Evolutionary conservation across 1,284 basidiomycete genomes (phyloP).

Genomic region (Microbotryum intermedium): DNA sequence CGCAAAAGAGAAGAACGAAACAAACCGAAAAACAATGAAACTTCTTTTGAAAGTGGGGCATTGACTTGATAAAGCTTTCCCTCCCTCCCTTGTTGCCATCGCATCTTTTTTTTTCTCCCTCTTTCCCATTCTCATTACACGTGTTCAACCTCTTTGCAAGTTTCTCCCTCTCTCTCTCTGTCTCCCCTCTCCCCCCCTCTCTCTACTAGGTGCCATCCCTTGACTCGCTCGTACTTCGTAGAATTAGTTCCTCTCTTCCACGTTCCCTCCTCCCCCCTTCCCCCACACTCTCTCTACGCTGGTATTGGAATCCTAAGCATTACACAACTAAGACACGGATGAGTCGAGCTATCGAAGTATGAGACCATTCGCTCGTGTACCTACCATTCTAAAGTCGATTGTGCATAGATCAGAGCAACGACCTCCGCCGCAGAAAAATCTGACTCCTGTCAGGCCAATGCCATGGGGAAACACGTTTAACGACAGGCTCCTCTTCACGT

Average conservation of each 20-base stretch:
- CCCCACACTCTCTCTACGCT: background rate
- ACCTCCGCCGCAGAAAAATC: background rate
- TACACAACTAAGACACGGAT: too few species aligned
- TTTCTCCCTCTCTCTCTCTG: background rate
- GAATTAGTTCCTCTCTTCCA: background rate
- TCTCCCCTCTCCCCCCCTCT: too few species aligned
- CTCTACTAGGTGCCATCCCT: background rate
- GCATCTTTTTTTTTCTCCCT: too few species aligned
- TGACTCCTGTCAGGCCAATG: too few species aligned
- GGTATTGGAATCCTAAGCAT: background rate
- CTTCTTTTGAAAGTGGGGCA: background rate
- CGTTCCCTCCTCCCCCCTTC: background rate
- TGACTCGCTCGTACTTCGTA: background rate
- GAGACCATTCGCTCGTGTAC: too few species aligned
- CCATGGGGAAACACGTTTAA: too few species aligned
- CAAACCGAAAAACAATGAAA: background rate
- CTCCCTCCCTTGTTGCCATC: background rate
- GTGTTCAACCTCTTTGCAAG: background rate
- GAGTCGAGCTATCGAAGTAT: too few species aligned
- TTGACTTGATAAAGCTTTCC: background rate
- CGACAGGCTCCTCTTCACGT: too few species aligned
- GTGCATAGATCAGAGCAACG: too few species aligned
- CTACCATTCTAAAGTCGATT: too few species aligned
- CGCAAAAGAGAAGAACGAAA: background rate
- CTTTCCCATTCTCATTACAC: too few species aligned